Evolutionary conservation across 1,139 yeast genomes (phyloP).

Genomic region (Schwanniomyces etchellsii): DNA sequence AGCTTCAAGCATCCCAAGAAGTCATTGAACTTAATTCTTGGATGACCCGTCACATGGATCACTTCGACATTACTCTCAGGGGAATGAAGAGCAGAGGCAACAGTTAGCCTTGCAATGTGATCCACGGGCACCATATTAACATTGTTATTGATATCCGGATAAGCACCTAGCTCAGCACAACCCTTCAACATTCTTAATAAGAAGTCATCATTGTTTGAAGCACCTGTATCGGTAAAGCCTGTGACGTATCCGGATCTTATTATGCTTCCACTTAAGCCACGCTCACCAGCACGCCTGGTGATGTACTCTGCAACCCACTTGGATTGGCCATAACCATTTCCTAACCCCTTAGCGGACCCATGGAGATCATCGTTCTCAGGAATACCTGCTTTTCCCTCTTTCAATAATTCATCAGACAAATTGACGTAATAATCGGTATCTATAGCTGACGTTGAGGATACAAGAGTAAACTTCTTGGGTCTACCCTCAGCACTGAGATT

Average conservation of each 20-base stretch:
- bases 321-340: constrained; percentile 94
- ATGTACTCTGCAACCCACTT: constrained; percentile 96
- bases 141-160: constrained; percentile 79
- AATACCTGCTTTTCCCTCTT: constrained; percentile 66
- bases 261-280: constrained; percentile 84
- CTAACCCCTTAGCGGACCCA: constrained; percentile 78
- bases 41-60: constrained; percentile 97
- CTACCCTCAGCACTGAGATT: constrained; percentile 76
- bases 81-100: constrained; percentile 78
- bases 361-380: constrained; percentile 75
- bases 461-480: constrained; percentile 83
- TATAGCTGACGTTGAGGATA: constrained; percentile 89
- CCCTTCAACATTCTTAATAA: constrained; percentile 92
- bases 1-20: constrained; percentile 59
- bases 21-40: constrained; percentile 75
- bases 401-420: constrained; percentile 64
- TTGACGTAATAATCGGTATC: constrained; percentile 79
- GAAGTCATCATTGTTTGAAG: constrained; percentile 95
- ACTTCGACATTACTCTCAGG: constrained; percentile 56
- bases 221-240: constrained; percentile 78
- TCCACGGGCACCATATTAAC: constrained; percentile 98
- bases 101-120: constrained; percentile 90
- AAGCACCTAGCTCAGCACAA: constrained; percentile 76
- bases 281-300: constrained; percentile 78
- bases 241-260: constrained; percentile 96